Evolutionary conservation across 1,284 basidiomycete genomes (phyloP), one percentile per base, ranked within the genome.

Genomic region (Bjerkandera adusta): DNA sequence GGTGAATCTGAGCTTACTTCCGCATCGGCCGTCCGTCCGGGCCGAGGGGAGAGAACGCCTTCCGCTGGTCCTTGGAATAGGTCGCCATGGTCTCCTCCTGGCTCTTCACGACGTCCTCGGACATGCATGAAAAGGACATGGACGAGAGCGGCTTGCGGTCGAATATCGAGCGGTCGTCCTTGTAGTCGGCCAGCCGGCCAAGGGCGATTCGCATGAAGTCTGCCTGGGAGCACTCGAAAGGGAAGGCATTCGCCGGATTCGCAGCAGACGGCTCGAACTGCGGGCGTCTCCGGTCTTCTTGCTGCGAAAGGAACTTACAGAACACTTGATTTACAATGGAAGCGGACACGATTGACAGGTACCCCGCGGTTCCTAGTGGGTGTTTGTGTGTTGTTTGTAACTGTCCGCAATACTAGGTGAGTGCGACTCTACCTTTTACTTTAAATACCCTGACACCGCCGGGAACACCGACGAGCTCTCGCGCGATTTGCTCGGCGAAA

Each of bases 281-380:
- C n/a, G n/a, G n/a, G n/a, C n/a, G n/a, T n/a, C n/a, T n/a, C n/a
- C n/a, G n/a, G n/a, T n/a, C n/a, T n/a, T n/a, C n/a, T n/a, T n/a
- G 71, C 12, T 77, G 74, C 4, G 68, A 64, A 8, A 89, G 63
- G 61, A 88, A 89, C 54, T 77, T 80, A 42, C 67, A 55, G 53
- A 85, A 76, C 3, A 79, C 76, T 44, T 80, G 80, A 59, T 86
- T 86, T 13, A 79, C 75, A 43, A 85, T 74, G 21, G 83, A 85
- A 2, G 83, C 76, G 32, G 70, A 73, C 18, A 76, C 57, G 18
- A 83, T 60, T 50, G 70, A 73, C 24, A 84, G 63, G 49, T 70
- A 74, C 8, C 72, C 74, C 15, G 68, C 32, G 68, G 74, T 44
- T 78, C 81, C 83, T 45, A 32, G 18, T 13, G 22, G 18, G 45